Evolutionary conservation across 148 eudicot genomes (phyloP), one percentile per base, ranked within the genome.

Genomic region (Rhododendron mucronatum): DNA sequence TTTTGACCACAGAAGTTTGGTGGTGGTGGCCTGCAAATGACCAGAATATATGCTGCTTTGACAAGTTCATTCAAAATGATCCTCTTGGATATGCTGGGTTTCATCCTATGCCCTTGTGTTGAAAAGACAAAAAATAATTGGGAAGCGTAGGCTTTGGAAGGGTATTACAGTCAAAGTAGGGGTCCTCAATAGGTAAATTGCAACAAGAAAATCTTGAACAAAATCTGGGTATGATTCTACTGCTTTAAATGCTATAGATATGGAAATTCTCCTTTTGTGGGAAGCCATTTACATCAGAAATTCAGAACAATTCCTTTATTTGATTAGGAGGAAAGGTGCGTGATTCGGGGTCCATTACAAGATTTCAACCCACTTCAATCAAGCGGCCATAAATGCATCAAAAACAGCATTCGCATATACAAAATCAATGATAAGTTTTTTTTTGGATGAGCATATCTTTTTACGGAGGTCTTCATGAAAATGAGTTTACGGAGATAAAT

Each of bases 161-260:
- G 41, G 80, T 77, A 63, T 41, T 12, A 48, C 41, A 23, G 71
- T 55, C 41, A 67, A 83, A 85, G 74, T n/a, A 44, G 37, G 23
- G 61, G 44, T 23, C 15, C 14, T 4, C 13, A 57, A 1, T 81
- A 30, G 51, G 53, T 41, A 21, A 57, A 50, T 37, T 59, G 39
- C 47, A 18, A 20, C 45, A 67, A 7, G 3, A 63, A 23, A n/a
- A 63, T 63, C 71, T 63, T 63, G 11, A 63, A 63, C 71, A 63
- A 50, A 83, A 79, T 86, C 86, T 81, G 69, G 80, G 55, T 82
- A 78, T 86, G 16, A 86, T 83, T 77, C 73, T 33, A 10, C 33
- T 44, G 39, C 48, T 78, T 84, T 86, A 83, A 89, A 86, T 84
- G 86, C 83, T 80, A 89, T 80, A 53, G 78, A 89, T 88, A 23